A percentile compares a stretch with the other conserved stretches of the same genome.
Conservation (phyloP, 2,329 filamentous ascomycete genomes). For the Aspergillus quadrilineatus region DNA sequence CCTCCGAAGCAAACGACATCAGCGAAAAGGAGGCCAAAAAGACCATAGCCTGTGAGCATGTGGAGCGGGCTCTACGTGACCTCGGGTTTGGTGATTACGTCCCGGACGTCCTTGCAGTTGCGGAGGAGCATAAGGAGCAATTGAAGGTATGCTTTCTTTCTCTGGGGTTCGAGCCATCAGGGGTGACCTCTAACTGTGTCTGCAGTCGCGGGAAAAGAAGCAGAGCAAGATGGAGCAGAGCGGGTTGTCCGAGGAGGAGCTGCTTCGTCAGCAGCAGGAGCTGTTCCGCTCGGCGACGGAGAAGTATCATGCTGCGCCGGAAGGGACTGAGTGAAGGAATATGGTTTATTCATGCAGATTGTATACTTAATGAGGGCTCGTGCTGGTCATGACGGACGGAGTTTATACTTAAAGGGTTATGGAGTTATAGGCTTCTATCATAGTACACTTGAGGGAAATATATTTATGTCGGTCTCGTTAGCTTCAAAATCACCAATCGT, state of each 20-base stretch:
- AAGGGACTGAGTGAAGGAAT: slow-evolving; percentile 23
- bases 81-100: slow-evolving; percentile 93
- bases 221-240: slow-evolving; percentile 96
- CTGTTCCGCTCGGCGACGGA: slow-evolving; percentile 80
- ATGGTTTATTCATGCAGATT: background rate
- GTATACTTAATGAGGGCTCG: slow-evolving; percentile 19
- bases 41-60: slow-evolving; percentile 97
- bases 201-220: slow-evolving; percentile 89
- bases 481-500: too few species aligned
- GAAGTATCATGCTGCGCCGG: slow-evolving; percentile 61
- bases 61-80: slow-evolving; percentile 89
- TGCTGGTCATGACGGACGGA: slow-evolving; percentile 36
- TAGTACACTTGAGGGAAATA: background rate
- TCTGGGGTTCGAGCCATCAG: background rate
- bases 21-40: slow-evolving; percentile 99
- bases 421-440: background rate
- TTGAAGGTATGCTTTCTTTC: slow-evolving; percentile 68
- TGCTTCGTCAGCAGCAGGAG: slow-evolving; percentile 84
- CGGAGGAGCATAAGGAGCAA: slow-evolving; percentile 86
- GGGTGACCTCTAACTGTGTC: background rate
- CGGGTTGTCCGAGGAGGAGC: slow-evolving; percentile 85
- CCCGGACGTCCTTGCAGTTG: slow-evolving; percentile 79
- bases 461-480: too few species aligned
- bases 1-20: slow-evolving; percentile 98
- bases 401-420: background rate